Conservation (phyloP, 495 filamentous ascomycete species). For the Aspergillus mulundensis region DNA sequence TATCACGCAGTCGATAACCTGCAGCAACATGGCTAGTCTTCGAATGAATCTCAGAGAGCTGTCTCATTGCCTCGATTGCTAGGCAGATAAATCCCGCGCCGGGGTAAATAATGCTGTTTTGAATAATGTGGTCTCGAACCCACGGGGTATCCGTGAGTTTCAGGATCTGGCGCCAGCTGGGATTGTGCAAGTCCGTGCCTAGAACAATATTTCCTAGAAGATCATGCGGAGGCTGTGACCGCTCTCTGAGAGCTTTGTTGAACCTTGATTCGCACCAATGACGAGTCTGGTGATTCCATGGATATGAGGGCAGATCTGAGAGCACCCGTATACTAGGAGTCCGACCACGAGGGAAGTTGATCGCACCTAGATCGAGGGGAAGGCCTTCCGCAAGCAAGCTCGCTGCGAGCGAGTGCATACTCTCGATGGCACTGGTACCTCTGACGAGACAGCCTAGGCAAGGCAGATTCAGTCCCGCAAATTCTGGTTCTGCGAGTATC, state of each 20-base stretch:
- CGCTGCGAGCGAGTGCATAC: background rate
- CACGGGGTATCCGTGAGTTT: conserved; percentile 37
- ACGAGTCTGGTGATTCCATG: background rate
- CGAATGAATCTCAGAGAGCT: background rate
- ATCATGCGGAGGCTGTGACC: conserved; percentile 34
- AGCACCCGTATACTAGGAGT: background rate
- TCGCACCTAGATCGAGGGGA: background rate
- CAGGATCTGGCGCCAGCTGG: conserved; percentile 47
- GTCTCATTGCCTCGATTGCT: background rate
- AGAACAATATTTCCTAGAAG: conserved; percentile 37
- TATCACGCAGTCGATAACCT: conserved; percentile 23
- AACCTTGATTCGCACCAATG: conserved; percentile 19
- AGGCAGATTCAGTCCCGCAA: background rate
- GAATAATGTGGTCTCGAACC: conserved; percentile 39
- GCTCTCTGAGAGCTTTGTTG: conserved; percentile 38
- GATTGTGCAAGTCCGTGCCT: conserved; percentile 30
- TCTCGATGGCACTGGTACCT: background rate
- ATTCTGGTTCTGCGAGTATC: background rate
- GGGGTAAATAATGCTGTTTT: background rate
- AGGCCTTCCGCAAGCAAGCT: background rate
- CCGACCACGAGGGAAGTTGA: background rate
- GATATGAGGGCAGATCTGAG: conserved; percentile 1
- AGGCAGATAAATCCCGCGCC: background rate
- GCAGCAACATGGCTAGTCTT: conserved; percentile 10
- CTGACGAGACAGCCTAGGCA: background rate